A percentile compares a stretch with the other conserved stretches of the same genome.
Evolutionary conservation across 345 rosid species (phyloP).

Genomic region (Firmiana major): DNA sequence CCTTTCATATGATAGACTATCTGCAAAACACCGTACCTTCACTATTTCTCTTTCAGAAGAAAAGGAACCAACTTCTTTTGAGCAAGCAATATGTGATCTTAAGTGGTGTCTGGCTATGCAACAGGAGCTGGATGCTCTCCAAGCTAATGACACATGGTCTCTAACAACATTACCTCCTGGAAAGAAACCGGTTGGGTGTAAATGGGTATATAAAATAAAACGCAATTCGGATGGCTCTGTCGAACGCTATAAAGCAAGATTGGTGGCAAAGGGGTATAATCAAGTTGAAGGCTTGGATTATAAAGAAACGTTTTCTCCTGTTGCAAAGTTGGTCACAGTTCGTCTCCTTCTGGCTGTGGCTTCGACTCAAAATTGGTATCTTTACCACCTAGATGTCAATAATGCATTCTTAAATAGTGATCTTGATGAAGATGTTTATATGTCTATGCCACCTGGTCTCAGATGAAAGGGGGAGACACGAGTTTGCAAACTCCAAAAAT

Average conservation of each 20-base stretch:
- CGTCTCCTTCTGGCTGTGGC: neutral
- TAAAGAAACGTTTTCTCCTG: neutral
- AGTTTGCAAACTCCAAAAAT: neutral
- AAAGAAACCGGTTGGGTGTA: neutral
- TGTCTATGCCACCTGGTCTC: no score
- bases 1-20: neutral
- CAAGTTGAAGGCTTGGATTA: neutral
- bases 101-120: neutral
- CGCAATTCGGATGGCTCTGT: neutral
- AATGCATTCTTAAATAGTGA: no score
- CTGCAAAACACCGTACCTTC: neutral
- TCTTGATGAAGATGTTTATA: no score
- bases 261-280: neutral
- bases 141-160: neutral
- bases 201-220: neutral
- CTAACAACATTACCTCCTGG: neutral
- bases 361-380: neutral
- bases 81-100: neutral
- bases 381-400: neutral
- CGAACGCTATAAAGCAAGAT: neutral
- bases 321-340: neutral
- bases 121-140: neutral
- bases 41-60: neutral
- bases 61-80: neutral
- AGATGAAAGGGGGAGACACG: no score